These are phyloP conservation scores for Candida boleticola DNA, from an alignment of 805 yeast species.

Conservation along the genomic window DNA sequence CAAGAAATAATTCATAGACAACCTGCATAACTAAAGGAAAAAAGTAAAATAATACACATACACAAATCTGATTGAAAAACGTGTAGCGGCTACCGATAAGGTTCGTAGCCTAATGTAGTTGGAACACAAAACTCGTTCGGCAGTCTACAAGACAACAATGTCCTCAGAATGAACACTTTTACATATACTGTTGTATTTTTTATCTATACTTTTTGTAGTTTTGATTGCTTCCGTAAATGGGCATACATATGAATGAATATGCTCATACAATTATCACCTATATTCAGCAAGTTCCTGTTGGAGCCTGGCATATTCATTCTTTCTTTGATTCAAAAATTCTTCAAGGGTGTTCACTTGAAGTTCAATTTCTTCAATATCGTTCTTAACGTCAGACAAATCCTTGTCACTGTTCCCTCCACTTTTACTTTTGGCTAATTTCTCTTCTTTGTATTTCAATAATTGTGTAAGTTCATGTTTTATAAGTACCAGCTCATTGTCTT, in stretches of 20 bases:
- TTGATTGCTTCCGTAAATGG: not conserved
- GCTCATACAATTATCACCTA: too few relatives aligned
- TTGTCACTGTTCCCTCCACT: slow-evolving; percentile 11
- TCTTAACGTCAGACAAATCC: slow-evolving; percentile 51
- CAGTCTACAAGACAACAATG: too few relatives aligned
- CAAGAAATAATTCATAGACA: slow-evolving; percentile 26
- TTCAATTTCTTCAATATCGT: slow-evolving; percentile 68
- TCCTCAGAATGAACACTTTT: too few relatives aligned
- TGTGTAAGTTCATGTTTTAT: slow-evolving; percentile 73
- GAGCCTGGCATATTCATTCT: slow-evolving; percentile 55
- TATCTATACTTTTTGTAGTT: not conserved
- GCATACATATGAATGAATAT: not conserved
- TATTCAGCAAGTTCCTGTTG: slow-evolving; percentile 35
- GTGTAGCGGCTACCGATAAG: too few relatives aligned
- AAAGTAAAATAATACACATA: slow-evolving; percentile 2
- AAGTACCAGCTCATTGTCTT: slow-evolving; percentile 23
- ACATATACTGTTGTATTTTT: too few relatives aligned
- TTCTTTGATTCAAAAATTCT: slow-evolving; percentile 61
- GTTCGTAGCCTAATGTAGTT: too few relatives aligned
- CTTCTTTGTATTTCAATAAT: slow-evolving; percentile 72
- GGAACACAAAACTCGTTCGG: too few relatives aligned
- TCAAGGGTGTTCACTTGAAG: slow-evolving; percentile 74
- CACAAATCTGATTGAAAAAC: not conserved
- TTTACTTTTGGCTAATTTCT: slow-evolving; percentile 38
- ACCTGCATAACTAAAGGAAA: not conserved